Evolutionary conservation across 2,329 filamentous ascomycete species (phyloP), one percentile per base, ranked within the genome.

Genomic region (Aureobasidium mangrovei): DNA sequence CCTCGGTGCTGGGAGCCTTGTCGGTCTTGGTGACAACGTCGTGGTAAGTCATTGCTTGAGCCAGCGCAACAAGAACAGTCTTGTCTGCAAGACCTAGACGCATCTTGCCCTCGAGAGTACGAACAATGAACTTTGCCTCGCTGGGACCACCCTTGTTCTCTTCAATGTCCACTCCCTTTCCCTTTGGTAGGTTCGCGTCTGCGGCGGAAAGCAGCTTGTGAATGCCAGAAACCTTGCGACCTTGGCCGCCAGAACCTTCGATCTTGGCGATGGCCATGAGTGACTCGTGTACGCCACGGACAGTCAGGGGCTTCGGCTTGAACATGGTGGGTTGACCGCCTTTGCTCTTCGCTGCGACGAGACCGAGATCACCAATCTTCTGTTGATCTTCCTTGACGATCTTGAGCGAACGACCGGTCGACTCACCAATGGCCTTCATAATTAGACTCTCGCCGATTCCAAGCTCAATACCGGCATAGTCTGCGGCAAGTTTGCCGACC

Each of bases 371-470:
- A 53, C 93, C 93, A 69, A 97, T 95, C 63, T 96, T 90, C 64
- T 93, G 90, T 66, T 98, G 93, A 62, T 97, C 91, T 46, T 86
- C 83, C 72, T 96, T 97, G 75, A 98, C 95, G 51, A 95, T 84
- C 36, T 85, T 79, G 44, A 96, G 72, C 64, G 84, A 95, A 57
- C 93, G 84, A 7, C 93, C 93, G 0, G 93, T 98, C 31, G 85
- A 86, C 72, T 97, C 91, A 8, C 91, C 91, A 64, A 98, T 95
- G 4, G 93, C 88, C 69, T 97, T 98, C 91, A 97, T 97, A 64
- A 98, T 96, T 29, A 98, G 72, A 0, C 91, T 97, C 71, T 98
- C 93, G 55, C 93, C 93, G 62, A 98, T 98, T n/a, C 93, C 93
- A 31, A 98, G 78, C 70, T 98, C 93, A 59, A 98, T 91, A 24